phyloP scores from a whole-genome alignment of 2,329 filamentous ascomycete genomes.

The Alternaria viburni region DNA sequence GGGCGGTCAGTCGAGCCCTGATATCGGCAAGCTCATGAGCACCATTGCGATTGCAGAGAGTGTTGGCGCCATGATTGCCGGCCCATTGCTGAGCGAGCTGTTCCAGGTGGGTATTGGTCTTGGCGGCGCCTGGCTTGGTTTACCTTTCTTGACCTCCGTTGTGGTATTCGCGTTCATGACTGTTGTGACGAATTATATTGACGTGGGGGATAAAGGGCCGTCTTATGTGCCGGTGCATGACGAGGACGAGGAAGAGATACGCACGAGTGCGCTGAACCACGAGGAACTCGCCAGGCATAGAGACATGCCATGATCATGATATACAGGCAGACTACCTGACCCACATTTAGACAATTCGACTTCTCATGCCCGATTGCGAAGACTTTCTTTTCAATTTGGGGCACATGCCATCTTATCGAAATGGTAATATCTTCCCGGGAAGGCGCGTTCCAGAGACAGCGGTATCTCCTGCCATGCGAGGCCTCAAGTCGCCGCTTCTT shows the following conservation, averaged over 20 bases:
- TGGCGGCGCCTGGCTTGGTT: slow-evolving; percentile 55
- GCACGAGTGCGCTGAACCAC: slow-evolving; percentile 20
- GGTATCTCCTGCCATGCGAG: not conserved
- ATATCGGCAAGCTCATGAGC: slow-evolving; percentile 58
- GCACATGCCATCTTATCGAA: not conserved
- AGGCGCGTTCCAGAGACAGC: not conserved
- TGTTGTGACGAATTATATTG: slow-evolving; percentile 37
- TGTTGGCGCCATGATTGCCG: slow-evolving; percentile 56
- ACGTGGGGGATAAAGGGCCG: slow-evolving; percentile 27
- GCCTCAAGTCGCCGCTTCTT: not conserved
- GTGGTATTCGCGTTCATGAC: slow-evolving; percentile 33
- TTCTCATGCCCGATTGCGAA: not conserved
- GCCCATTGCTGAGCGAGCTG: slow-evolving; percentile 53
- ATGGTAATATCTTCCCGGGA: not conserved
- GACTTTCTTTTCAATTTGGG: not conserved
- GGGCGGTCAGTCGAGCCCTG: slow-evolving; percentile 49
- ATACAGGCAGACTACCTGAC: too few relatives aligned
- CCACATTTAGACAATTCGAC: not conserved
- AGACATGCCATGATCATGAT: not conserved
- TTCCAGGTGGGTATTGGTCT: slow-evolving; percentile 56
- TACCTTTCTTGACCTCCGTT: slow-evolving; percentile 49
- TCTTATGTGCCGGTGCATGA: slow-evolving; percentile 26
- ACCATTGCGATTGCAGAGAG: slow-evolving; percentile 58
- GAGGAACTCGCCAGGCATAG: slow-evolving; percentile 3
- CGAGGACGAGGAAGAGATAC: slow-evolving; percentile 20